Conservation (phyloP, 2,329 filamentous ascomycete species). For the Aspergillus brasiliensis region DNA sequence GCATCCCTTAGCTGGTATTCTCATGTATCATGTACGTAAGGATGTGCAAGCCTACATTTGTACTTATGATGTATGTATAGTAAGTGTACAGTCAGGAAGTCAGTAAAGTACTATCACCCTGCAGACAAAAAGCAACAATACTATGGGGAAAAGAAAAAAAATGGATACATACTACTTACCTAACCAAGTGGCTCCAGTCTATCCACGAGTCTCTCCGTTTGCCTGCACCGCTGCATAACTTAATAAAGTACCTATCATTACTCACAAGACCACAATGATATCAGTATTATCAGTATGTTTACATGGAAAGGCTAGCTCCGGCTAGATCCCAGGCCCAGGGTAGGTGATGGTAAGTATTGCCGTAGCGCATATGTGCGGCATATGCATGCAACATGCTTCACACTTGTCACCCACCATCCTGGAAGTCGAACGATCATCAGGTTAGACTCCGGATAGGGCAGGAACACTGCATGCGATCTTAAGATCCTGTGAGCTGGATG, state of each 20-base stretch:
- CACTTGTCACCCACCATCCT: background rate
- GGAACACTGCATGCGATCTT: slow-evolving; percentile 9
- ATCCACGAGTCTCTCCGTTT: slow-evolving; percentile 16
- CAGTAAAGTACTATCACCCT: background rate
- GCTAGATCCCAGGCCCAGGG: slow-evolving; percentile 1
- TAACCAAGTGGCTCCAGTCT: background rate
- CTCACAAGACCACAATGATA: background rate
- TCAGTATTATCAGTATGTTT: background rate
- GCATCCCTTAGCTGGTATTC: background rate
- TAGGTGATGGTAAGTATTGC: slow-evolving; percentile 2
- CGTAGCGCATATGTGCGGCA: slow-evolving; percentile 10
- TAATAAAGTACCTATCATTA: slow-evolving; percentile 1
- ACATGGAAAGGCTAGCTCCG: background rate
- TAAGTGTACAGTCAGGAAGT: slow-evolving; percentile 4
- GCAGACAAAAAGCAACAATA: background rate
- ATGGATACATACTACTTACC: background rate
- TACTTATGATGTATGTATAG: background rate
- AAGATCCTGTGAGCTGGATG: background rate
- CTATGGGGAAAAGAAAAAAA: background rate
- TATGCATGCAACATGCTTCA: slow-evolving; percentile 14
- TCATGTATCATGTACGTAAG: slow-evolving; percentile 3
- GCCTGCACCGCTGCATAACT: slow-evolving; percentile 3
- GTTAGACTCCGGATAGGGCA: slow-evolving; percentile 10
- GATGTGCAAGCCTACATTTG: background rate
- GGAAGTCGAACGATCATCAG: slow-evolving; percentile 6